Conservation (phyloP, 139 green algal species). For the Chlamydomonas applanata region DNA sequence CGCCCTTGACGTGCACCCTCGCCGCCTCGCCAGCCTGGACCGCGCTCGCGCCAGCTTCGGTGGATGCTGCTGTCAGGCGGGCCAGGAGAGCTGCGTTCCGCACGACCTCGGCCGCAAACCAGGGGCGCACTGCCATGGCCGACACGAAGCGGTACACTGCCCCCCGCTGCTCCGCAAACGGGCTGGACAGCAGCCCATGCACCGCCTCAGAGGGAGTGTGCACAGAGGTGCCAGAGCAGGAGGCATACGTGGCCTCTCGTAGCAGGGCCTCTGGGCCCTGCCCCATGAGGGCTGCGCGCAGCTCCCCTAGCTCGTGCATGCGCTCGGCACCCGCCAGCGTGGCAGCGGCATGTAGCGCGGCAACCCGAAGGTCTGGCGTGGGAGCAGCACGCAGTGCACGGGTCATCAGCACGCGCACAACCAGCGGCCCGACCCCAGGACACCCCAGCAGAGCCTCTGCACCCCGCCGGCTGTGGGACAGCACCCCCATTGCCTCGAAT, state of each 20-base stretch:
- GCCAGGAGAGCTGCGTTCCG: background rate
- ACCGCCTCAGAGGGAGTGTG: background rate
- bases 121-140: background rate
- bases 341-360: background rate
- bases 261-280: background rate
- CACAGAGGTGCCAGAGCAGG: background rate
- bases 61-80: background rate
- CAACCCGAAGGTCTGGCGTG: background rate
- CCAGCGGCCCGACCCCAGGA: background rate
- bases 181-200: background rate
- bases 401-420: background rate
- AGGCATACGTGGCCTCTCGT: background rate
- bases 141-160: conserved; percentile 5
- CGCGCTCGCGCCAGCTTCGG: background rate
- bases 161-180: background rate
- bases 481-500: background rate
- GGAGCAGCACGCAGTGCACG: conserved; percentile 5
- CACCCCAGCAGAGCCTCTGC: background rate
- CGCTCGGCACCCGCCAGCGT: background rate
- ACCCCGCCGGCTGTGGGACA: background rate
- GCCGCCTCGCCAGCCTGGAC: background rate
- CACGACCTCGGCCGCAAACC: conserved; percentile 10
- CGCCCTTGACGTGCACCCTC: background rate
- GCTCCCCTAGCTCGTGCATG: conserved; percentile 1
- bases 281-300: background rate